Base-by-base conservation (phyloP, 1,139 yeast species). In the Yamadazyma triangularis region DNA sequence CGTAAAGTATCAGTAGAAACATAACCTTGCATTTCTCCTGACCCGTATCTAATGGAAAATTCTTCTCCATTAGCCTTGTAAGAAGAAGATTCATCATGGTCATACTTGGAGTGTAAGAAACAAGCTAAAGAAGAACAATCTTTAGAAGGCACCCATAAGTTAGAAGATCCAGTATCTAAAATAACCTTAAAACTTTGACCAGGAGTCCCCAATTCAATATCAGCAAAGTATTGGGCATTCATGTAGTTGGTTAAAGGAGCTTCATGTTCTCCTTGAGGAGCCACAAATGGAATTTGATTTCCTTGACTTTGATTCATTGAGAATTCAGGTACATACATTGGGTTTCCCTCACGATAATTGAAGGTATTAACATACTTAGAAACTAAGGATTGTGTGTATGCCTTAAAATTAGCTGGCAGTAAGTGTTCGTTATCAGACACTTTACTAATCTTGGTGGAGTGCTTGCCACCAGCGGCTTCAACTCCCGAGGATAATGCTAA, bases 121-220 rank as follows among this genome's bases (percentile, higher is more conserved):
- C 98, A 91, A 26, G 98, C 97, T 63, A 91, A 77, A 4, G 96
- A 87, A 28, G 86, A 68, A 67, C 98, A 91, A 43, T 86, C 89
- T 28, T 71, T 48, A 37, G 94, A 77, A 33, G 98, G 98, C 38
- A 91, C 89, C 98, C 98, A 91, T 64, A 91, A 70, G 61, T 91
- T 91, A 31, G 96, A 84, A 16, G 96, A 86, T 26, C 98, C 98
- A 20, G 97, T 91, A 60, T 91, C 97, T 51, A 91, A 72, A 42
- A 85, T 79, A 29, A 85, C 94, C 68, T 88, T 91, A 64, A 91
- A 91, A 11, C 74, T 55, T 66, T 91, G 98, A 30, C 85, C 87
- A 6, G 98, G 98, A 26, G 95, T 84, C 48, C 98, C 98, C 36
- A 91, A 52, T 38, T 77, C 70, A 48, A 91, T 82, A 53, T 88